Evolutionary conservation across 2,329 filamentous ascomycete species (phyloP), one percentile per base, ranked within the genome.

Genomic region (Phyllosticta capitalensis): DNA sequence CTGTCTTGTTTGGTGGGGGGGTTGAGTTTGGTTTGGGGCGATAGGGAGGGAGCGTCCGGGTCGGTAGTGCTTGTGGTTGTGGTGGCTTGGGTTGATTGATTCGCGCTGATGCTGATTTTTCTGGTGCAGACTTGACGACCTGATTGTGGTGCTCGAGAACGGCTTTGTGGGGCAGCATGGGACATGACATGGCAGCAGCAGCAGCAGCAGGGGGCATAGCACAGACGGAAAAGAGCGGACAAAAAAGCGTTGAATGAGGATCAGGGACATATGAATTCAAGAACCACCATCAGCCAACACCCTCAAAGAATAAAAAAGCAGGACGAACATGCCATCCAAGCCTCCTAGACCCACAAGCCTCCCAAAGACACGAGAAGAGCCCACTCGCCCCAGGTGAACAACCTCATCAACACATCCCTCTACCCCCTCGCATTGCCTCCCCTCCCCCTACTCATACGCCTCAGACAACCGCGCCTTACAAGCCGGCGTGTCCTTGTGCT

Each of bases 91-190:
- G 30, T 14, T 56, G 38, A 30, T n/a, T n/a, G 20, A 7, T 24
- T 7, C 9, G 24, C 5, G 56, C 48, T 55, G 38, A 61, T 49
- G n/a, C n/a, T n/a, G n/a, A 24, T 5, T 20, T 56, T 21, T 28
- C 21, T 9, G 2, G 14, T 12, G 30, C 22, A 79, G 82, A 45
- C 71, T 95, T 62, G 90, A 95, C 69, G 89, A 95, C 62, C 72
- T 96, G 64, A 83, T 94, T 57, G 79, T 76, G 9, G 79, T 95
- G 7, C 75, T 96, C 24, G 90, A 95, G 63, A 74, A 80, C 1
- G 91, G 91, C 0, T 92, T 92, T 68, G 78, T 81, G 56, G 86
- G 85, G 52, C 65, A 66, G 56, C 65, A 67, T 24, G 67, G 67
- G 54, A 38, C 30, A 12, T 38, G 30, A 38, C 9, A 2, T 38